A percentile compares a stretch with the other conserved stretches of the same genome.
Conservation (phyloP, 495 filamentous ascomycete genomes). For the Staphylotrichum longicolle region DNA sequence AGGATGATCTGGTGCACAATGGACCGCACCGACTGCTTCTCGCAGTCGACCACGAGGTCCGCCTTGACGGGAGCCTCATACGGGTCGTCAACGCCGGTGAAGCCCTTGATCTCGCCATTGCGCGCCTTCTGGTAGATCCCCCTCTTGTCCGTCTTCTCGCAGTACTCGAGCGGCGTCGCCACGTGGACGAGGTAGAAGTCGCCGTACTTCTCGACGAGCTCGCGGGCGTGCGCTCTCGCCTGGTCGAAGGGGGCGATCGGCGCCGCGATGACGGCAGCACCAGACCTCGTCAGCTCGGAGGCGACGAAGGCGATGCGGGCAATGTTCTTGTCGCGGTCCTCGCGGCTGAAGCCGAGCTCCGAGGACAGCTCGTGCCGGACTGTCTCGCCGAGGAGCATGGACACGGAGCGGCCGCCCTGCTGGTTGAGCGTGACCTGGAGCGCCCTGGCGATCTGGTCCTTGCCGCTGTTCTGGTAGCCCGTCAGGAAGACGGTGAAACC, state of each 20-base stretch:
- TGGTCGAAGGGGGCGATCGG: constrained; percentile 94
- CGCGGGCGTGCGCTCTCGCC: constrained; percentile 69
- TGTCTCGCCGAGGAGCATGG: constrained; percentile 90
- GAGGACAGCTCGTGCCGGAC: constrained; percentile 90
- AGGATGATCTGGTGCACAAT: constrained; percentile 97
- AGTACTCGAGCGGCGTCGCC: constrained; percentile 84
- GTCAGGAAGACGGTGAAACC: constrained; percentile 98
- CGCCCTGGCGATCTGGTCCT: constrained; percentile 92
- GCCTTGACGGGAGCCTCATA: constrained; percentile 85
- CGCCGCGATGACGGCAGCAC: constrained; percentile 92
- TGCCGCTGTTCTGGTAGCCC: constrained; percentile 93
- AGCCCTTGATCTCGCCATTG: constrained; percentile 91
- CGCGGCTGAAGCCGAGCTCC: constrained; percentile 90
- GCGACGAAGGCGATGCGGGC: constrained; percentile 95
- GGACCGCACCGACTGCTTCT: constrained; percentile 82
- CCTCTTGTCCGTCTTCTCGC: constrained; percentile 91
- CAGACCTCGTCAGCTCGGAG: constrained; percentile 85
- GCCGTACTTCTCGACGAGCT: constrained; percentile 82
- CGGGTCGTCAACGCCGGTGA: constrained; percentile 97
- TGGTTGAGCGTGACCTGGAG: constrained; percentile 98
- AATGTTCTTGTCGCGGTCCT: constrained; percentile 94
- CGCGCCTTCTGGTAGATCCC: constrained; percentile 87
- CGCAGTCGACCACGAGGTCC: constrained; percentile 78
- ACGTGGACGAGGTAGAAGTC: constrained; percentile 95
- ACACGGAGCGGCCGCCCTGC: constrained; percentile 92